Base-by-base conservation (phyloP, 331 rosid species). In the Cydonia oblonga region DNA sequence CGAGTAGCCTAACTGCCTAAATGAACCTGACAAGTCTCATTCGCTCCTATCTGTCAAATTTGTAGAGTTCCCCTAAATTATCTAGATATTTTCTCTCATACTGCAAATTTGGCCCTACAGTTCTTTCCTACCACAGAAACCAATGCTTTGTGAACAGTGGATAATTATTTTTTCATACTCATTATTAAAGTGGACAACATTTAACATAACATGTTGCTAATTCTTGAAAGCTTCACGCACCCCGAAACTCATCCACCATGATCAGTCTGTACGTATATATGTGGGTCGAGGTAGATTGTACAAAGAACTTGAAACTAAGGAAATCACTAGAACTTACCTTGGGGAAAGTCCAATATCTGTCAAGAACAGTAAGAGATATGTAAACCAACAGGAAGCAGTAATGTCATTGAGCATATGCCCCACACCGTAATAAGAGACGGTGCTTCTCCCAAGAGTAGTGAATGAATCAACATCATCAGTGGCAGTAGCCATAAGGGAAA, bases 381-480 rank as follows among this genome's bases (percentile, higher is more conserved):
- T 93, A 80, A 93, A 93, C 98, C 98, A 93, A 76, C 98, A 93
- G 63, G 97, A 83, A 70, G 98, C 85, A 38, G 98, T 93, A 68
- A 93, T 90, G 87, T 93, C 98, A 71, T 93, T 93, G 76, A 93
- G 97, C 98, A 93, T 93, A 78, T 93, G 98, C 16, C 98, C 98
- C 83, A 87, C 80, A 69, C 97, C 98, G 79, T 90, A 93, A 68
- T 80, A 90, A 74, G 91, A 69, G 73, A 90, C 81, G 23, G 92
- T 84, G 83, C 80, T 68, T 79, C 96, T 90, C 76, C 96, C 90
- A 1, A 93, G 69, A 65, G 89, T 84, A n/a, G 84, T 76, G 66
- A 63, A 68, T 38, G 85, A 71, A 49, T 66, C 84, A 76, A 82
- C 93, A 65, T 81, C 88, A 53, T 86, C 95, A 67, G 69, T 60